Percentiles rank a stretch among this genome's conserved stretches.
Evolutionary conservation across 2,329 filamentous ascomycete genomes (phyloP).

Genomic region (Fusarium incarnatum): DNA sequence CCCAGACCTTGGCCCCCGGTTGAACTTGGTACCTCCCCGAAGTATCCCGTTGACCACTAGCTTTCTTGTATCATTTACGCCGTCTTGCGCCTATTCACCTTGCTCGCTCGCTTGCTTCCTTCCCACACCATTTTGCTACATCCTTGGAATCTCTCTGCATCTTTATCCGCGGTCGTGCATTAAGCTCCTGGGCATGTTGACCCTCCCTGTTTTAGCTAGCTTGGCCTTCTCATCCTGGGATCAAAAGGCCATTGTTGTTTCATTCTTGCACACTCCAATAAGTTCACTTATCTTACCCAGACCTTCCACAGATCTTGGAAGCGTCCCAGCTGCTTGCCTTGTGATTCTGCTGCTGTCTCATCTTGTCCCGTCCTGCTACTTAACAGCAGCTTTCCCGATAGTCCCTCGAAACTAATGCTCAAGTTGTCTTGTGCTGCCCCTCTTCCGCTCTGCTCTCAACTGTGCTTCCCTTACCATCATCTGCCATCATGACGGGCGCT

Average conservation of each 20-base stretch:
- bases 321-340: slow-evolving; percentile 30
- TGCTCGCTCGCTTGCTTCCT: slow-evolving; percentile 25
- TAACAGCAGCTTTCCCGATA: slow-evolving; percentile 29
- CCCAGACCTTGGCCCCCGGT: slow-evolving; percentile 34
- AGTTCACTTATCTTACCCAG: slow-evolving; percentile 37
- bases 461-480: slow-evolving; percentile 23
- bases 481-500: slow-evolving; percentile 49
- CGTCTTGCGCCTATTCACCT: slow-evolving; percentile 22
- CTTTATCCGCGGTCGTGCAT: slow-evolving; percentile 48
- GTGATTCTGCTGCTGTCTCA: slow-evolving; percentile 23
- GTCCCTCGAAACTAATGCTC: slow-evolving; percentile 41
- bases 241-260: slow-evolving; percentile 38
- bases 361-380: slow-evolving; percentile 23
- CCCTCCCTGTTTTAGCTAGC: slow-evolving; percentile 45
- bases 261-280: slow-evolving; percentile 22
- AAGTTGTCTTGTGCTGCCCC: slow-evolving; percentile 35
- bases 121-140: slow-evolving; percentile 43
- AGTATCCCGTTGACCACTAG: slow-evolving; percentile 16
- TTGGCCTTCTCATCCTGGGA: slow-evolving; percentile 26
- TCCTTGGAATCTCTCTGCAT: slow-evolving; percentile 41
- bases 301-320: slow-evolving; percentile 26
- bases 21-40: slow-evolving; percentile 41
- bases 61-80: slow-evolving; percentile 31
- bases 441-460: slow-evolving; percentile 35
- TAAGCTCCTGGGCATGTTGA: slow-evolving; percentile 41